Evolutionary conservation across 257 asterid genomes (phyloP), one percentile per base, ranked within the genome.

Genomic region (Solanum chilense): DNA sequence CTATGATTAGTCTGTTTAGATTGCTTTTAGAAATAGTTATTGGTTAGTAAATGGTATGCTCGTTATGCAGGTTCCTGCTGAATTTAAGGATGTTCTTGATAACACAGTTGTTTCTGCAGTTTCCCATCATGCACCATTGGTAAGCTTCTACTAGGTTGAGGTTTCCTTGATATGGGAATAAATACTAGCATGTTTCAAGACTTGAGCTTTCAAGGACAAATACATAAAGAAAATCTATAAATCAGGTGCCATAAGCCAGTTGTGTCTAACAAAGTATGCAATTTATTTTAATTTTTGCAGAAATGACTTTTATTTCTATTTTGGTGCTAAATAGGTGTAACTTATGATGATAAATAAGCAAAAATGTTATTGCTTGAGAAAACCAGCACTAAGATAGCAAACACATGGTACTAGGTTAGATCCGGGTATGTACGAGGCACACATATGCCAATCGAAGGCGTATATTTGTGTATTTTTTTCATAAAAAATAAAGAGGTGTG

Each of bases 31-130:
- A 49, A 52, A 4, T 52, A 49, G 69, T 47, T 68, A 11, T 20
- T 47, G 68, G 56, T 56, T 44, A 16, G 42, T 86, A 71, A 88
- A 80, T 81, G 83, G 84, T 87, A 45, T 90, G 85, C 58, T 82
- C 60, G 82, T 58, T 73, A 71, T 86, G 89, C 91, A 97, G 99
- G 99, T 97, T 92, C 99, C 99, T 71, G 93, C 88, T 85, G 99
- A 96, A 88, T 93, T 97, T 90, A 96, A 94, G 94, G 96, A 92
- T 89, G 97, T 93, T 89, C 95, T 97, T 88, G 99, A 97, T 92
- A 93, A 94, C 92, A 93, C 99, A 23, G 95, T 96, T 91, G 96
- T 97, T 88, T 92, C 95, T 66, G 95, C 97, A 75, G 92, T 97
- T 88, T 93, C 98, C 87, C 94, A 93, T 91, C 87, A 88, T 85